Evolutionary conservation across 2,329 filamentous ascomycete species (phyloP), one percentile per base, ranked within the genome.

Genomic region (Dactylellina sp.): DNA sequence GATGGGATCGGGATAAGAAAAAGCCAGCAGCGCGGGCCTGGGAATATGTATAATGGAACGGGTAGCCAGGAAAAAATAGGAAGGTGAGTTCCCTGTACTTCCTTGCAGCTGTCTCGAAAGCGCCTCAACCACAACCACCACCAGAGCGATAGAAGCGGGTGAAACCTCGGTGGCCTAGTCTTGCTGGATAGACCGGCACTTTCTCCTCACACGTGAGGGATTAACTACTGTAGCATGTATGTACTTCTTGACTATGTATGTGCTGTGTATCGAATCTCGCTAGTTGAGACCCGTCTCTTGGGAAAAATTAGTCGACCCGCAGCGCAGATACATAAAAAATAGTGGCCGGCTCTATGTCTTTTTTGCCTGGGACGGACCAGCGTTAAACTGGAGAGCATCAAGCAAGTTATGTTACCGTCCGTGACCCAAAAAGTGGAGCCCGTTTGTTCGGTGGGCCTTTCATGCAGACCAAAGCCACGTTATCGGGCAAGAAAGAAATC

Each of bases 201-300:
- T 40, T 64, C 37, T 63, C 47, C 49, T 64, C 65, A 63, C 68
- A 65, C 68, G 68, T 55, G 68, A 64, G 68, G 55, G 59, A 72
- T 72, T 72, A 39, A 25, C 53, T 24, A 50, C 39, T 42, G 35
- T 52, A 40, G 32, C 12, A 28, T 9, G 28, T 32, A 32, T 32
- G 28, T 32, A 32, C 28, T 32, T 32, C n/a, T n/a, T n/a, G n/a
- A n/a, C n/a, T n/a, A n/a, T n/a, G n/a, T n/a, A n/a, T n/a, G n/a
- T n/a, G n/a, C n/a, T n/a, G 28, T 47, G n/a, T n/a, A n/a, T n/a
- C n/a, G n/a, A n/a, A n/a, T 49, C 24, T 56, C 46, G 49, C 50
- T 50, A 35, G 22, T 66, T 66, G 52, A 55, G 7, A 55, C 62
- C 28, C 40, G 59, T 49, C 50, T 40, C 32, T 50, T 47, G 50